A percentile compares a stretch with the other conserved stretches of the same genome.
These are phyloP conservation scores for Podila minutissima DNA, from an alignment of 192 early-diverging fungal genomes.

Conservation along the genomic window DNA sequence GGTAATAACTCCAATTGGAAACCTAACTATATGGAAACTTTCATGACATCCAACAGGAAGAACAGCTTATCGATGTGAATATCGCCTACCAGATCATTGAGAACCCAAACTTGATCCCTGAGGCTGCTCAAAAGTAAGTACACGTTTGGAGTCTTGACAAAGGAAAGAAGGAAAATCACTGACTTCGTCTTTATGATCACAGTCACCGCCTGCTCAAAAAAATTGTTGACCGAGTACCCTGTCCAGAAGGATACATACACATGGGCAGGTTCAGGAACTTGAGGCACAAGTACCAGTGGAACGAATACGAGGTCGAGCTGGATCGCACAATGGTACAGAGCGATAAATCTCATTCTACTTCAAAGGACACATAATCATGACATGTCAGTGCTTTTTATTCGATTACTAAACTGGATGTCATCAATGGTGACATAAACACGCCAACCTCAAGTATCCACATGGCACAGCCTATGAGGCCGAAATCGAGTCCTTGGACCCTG, in stretches of 20 bases:
- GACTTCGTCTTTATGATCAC: not conserved
- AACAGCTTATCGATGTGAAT: slow-evolving; percentile 18
- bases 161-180: not conserved
- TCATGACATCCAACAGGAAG: slow-evolving; percentile 10
- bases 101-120: slow-evolving; percentile 23
- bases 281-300: slow-evolving; percentile 37
- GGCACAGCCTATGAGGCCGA: slow-evolving; percentile 39
- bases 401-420: too few relatives aligned
- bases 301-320: slow-evolving; percentile 31
- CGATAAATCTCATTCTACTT: too few relatives aligned
- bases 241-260: slow-evolving; percentile 26
- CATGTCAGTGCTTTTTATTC: too few relatives aligned
- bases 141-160: not conserved
- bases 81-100: slow-evolving; percentile 29
- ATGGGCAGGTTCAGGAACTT: slow-evolving; percentile 47
- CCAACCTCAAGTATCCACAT: slow-evolving; percentile 27
- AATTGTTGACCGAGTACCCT: slow-evolving; percentile 36
- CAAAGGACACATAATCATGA: too few relatives aligned
- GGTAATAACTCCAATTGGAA: too few relatives aligned
- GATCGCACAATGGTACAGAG: slow-evolving; percentile 35
- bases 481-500: slow-evolving; percentile 40
- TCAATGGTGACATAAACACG: not conserved
- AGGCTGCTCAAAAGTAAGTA: slow-evolving; percentile 23
- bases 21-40: too few relatives aligned
- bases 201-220: slow-evolving; percentile 41